Evolutionary conservation across 2,329 filamentous ascomycete genomes (phyloP), one percentile per base, ranked within the genome.

Genomic region (Sarocladiaceae sp.): DNA sequence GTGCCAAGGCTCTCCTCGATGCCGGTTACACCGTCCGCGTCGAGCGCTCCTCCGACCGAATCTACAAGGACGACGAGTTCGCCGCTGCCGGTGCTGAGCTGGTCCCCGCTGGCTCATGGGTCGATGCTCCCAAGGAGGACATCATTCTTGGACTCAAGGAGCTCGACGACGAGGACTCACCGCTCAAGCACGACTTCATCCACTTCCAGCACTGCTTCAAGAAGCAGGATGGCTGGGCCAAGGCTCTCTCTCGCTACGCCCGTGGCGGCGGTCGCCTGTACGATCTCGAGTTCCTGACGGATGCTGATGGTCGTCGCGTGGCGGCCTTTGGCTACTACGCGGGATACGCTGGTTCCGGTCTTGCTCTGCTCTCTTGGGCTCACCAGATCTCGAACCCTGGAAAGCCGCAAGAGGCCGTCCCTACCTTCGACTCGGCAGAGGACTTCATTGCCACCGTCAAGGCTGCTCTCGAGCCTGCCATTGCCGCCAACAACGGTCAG

Each of bases 111-210:
- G 79, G 82, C 33, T 77, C 73, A 41, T 90, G 85, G 85, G 70
- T 72, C 44, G 70, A 83, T 47, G 83, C 79, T 1, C 80, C 83
- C 31, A 66, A 70, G 51, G 80, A 85, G 50, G 73, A 85, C 58
- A 78, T 88, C 55, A 81, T 90, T 48, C 65, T 89, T 47, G 85
- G 85, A 32, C 72, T 90, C 48, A 90, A 90, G 74, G 85, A 89
- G 21, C 33, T 45, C 33, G 31, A 34, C 11, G 21, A 18, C 31
- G 42, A 44, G 20, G 20, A 29, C 57, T n/a, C n/a, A n/a, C 82
- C 84, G 33, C 75, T 89, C 44, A 78, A 83, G 68, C 85, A 91
- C 60, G 79, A 78, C 18, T 80, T 85, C 34, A 39, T 43, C n/a
- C 10, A 44, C 32, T 44, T 44, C 20, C 31, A 34, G 20, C 42